Evolutionary conservation across 2,329 filamentous ascomycete species (phyloP), one percentile per base, ranked within the genome.

Genomic region (Calonectria crousiana): DNA sequence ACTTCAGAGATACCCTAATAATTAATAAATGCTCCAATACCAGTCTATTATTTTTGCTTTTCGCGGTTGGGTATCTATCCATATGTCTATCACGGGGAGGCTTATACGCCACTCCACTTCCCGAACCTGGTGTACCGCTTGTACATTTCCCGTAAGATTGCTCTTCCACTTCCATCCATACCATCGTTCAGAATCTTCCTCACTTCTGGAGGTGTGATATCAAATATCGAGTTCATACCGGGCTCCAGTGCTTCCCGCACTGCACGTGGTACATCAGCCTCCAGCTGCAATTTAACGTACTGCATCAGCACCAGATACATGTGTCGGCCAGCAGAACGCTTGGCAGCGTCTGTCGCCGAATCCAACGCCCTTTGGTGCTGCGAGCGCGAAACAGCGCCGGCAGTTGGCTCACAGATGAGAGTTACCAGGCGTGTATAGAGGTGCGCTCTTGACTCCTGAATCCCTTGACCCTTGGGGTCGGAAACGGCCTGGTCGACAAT

Each of bases 261-360:
- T 11, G 83, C 84, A 16, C 87, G 86, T 13, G 88, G 82, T 69
- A 93, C 87, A 36, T 86, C 85, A 67, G 85, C 84, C 79, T 92
- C 90, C 8, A 93, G 87, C 82, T 92, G 91, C 76, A 92, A 84
- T 83, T 89, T 90, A 76, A 93, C 86, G 79, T 92, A 93, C 69
- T 87, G 84, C 84, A 90, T 88, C 53, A 93, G 81, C 8, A 93
- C 83, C 36, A 90, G 83, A 77, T 91, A 91, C 89, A 93, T 92
- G 83, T 92, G 88, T 75, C 90, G 87, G 6, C 91, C 91, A 0
- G 91, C 91, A 9, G 89, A 90, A 20, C 90, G 87, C 84, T 92
- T 92, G 26, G 91, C 91, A 36, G 87, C 88, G 76, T 92, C 91
- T 2, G 88, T 91, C 1, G 90, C 91, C 30, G 91, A 92, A 79